Percentiles rank a stretch among this genome's conserved stretches.
phyloP scores from a whole-genome alignment of 106 monocot genomes.

The Dioscorea zingiberensis region DNA sequence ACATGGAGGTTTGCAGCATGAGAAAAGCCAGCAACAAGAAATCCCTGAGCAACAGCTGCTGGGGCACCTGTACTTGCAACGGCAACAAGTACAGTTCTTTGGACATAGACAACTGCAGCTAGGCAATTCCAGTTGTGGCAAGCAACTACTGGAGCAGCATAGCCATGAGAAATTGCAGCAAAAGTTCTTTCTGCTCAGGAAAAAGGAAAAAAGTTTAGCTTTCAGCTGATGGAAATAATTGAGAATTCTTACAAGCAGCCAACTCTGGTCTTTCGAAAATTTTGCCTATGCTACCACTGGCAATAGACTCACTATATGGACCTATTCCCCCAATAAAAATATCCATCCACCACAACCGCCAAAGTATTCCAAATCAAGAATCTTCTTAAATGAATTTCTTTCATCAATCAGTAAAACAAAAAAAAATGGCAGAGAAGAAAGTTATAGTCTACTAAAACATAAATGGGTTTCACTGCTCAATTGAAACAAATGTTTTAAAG shows the following conservation, averaged over 20 bases:
- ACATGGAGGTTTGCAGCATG: not conserved
- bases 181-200: conserved; percentile 28
- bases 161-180: conserved; percentile 31
- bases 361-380: not conserved
- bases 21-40: conserved; percentile 7
- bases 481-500: too few relatives aligned
- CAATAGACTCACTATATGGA: too few relatives aligned
- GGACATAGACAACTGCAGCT: conserved; percentile 17
- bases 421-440: too few relatives aligned
- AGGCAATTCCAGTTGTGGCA: conserved; percentile 7
- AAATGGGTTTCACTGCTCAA: too few relatives aligned
- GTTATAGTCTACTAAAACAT: too few relatives aligned
- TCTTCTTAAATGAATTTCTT: too few relatives aligned
- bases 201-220: not conserved
- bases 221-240: not conserved
- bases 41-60: conserved; percentile 1
- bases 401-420: too few relatives aligned
- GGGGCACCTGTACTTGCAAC: conserved; percentile 1
- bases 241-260: not conserved
- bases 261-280: not conserved
- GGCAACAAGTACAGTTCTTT: conserved; percentile 13
- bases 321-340: not conserved
- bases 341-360: not conserved
- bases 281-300: not conserved
- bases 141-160: conserved; percentile 36